Evolutionary conservation across 805 yeast species (phyloP), one percentile per base, ranked within the genome.

Genomic region (Candida morakotiae): DNA sequence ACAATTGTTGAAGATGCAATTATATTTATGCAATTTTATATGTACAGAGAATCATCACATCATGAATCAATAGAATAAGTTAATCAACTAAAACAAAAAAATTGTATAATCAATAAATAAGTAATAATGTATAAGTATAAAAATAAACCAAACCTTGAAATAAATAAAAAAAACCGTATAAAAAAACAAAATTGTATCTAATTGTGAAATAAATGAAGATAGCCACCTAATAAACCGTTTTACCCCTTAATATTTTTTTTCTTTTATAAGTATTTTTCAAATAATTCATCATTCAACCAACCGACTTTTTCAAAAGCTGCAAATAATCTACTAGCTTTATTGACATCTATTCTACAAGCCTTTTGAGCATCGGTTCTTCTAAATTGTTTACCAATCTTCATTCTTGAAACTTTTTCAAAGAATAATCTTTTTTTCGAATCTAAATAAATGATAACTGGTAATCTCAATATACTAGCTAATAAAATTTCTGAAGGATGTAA

Each of bases 291-390:
- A 10, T 85, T 74, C 46, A 91, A 78, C 91, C 97, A 87, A 28
- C 97, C 97, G 31, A 85, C 91, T 57, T 77, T 79, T 58, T 91
- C 95, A 55, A 79, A 93, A 16, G 96, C 87, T 19, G 91, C 94
- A 65, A 77, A 91, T 38, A 91, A 68, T 47, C 96, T 75, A 34
- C 94, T 83, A 2, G 97, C 97, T 61, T 93, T 93, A 62, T 93
- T 93, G 31, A 91, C 98, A 60, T 93, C 98, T 47, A 93, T 89
- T 46, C 95, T 78, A 60, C 98, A 91, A 5, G 97, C 96, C 68
- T 93, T 93, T 63, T 91, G 98, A 6, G 97, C 95, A 62, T 91
- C 98, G 0, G 98, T 93, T 64, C 97, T 81, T 64, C 96, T 81
- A 64, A 91, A 91, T 19, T 93, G 91, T 54, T 80, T 68, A 20